These are phyloP conservation scores for Ramalina intermedia DNA, from an alignment of 495 filamentous ascomycete species.

Conservation along the genomic window DNA sequence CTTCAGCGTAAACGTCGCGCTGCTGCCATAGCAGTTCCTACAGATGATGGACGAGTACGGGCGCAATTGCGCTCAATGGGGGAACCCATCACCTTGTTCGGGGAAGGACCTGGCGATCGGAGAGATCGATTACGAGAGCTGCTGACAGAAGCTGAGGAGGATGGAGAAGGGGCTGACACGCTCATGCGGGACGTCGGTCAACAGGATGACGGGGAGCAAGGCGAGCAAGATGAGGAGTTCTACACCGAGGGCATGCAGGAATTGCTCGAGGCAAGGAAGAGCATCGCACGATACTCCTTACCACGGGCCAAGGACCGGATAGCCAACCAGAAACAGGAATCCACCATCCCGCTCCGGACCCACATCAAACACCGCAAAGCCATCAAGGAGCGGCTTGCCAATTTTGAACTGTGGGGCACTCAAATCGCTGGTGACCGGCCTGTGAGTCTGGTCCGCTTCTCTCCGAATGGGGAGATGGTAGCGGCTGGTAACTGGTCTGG, in stretches of 20 bases:
- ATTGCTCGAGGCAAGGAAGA: slow-evolving; percentile 60
- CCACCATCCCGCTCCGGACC: slow-evolving; percentile 66
- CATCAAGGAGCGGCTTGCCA: slow-evolving; percentile 68
- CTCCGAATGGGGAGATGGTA: slow-evolving; percentile 68
- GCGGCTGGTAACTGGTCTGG: slow-evolving; percentile 89
- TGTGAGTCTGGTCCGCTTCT: slow-evolving; percentile 78
- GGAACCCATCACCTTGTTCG: slow-evolving; percentile 89
- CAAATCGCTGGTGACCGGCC: slow-evolving; percentile 85
- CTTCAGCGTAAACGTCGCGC: slow-evolving; percentile 80
- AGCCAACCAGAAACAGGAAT: slow-evolving; percentile 60
- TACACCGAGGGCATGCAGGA: slow-evolving; percentile 71
- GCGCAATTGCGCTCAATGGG: slow-evolving; percentile 66
- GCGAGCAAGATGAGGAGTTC: slow-evolving; percentile 84
- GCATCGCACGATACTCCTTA: slow-evolving; percentile 75
- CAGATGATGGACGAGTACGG: slow-evolving; percentile 80
- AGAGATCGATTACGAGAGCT: slow-evolving; percentile 78
- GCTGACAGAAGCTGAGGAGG: slow-evolving; percentile 58
- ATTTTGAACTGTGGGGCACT: slow-evolving; percentile 80
- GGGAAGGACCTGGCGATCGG: slow-evolving; percentile 74
- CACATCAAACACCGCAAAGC: slow-evolving; percentile 83
- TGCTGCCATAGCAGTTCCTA: slow-evolving; percentile 86
- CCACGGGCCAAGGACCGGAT: slow-evolving; percentile 67
- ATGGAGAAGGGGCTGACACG: slow-evolving; percentile 44
- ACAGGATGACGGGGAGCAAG: slow-evolving; percentile 29
- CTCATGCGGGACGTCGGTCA: slow-evolving; percentile 38